Conservation (phyloP, 202 grass and related monocot genomes). For the Eragrostis tef region DNA sequence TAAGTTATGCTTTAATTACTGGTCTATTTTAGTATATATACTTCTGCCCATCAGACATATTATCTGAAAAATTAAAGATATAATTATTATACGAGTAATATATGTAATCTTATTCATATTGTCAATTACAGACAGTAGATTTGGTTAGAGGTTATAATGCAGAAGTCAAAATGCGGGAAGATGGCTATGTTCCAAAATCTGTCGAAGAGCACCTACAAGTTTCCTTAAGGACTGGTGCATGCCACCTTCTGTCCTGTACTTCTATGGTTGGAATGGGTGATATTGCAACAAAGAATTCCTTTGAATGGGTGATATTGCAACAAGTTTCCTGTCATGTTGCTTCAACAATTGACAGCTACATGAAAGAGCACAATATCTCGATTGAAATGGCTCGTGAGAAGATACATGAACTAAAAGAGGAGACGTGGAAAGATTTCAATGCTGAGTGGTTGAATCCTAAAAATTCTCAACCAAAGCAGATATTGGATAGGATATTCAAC, state of each 20-base stretch:
- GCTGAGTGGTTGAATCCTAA: neutral
- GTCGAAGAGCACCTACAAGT: slow-evolving; percentile 24
- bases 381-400: neutral
- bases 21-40: no score
- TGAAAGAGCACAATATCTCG: neutral
- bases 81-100: neutral
- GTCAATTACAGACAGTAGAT: slow-evolving; percentile 27
- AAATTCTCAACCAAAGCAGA: neutral
- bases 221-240: slow-evolving; percentile 19
- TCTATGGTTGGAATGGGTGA: slow-evolving; percentile 46
- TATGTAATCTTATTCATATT: neutral
- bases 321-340: no score
- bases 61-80: no score
- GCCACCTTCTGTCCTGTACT: neutral
- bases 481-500: neutral
- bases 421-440: neutral
- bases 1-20: neutral
- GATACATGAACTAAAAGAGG: neutral
- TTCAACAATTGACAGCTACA: neutral
- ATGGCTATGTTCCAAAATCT: slow-evolving; percentile 29
- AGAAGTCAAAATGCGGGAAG: slow-evolving; percentile 43
- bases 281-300: slow-evolving; percentile 22
- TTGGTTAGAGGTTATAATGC: slow-evolving; percentile 33
- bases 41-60: no score
- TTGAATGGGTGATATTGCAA: no score